phyloP scores from a whole-genome alignment of 495 filamentous ascomycete genomes.

The Bacidia rubella region DNA sequence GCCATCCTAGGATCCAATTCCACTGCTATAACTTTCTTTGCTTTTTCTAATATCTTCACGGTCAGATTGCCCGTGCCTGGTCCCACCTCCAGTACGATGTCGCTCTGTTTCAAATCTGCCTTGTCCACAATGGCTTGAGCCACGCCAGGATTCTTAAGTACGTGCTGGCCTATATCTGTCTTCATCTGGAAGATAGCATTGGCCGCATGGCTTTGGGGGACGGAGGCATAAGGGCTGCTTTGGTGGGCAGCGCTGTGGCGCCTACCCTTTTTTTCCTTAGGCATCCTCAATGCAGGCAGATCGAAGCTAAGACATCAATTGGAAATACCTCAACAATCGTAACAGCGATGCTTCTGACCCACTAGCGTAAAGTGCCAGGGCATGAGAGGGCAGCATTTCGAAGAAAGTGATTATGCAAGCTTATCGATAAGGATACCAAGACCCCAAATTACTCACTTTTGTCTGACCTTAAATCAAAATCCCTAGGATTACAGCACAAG shows the following conservation, averaged over 20 bases:
- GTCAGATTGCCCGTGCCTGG: slow-evolving; percentile 82
- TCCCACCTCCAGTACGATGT: slow-evolving; percentile 63
- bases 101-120: slow-evolving; percentile 77
- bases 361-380: background rate
- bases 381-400: no score
- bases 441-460: background rate
- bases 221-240: slow-evolving; percentile 41
- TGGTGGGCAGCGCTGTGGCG: slow-evolving; percentile 36
- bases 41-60: slow-evolving; percentile 72
- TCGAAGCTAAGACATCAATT: background rate
- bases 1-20: slow-evolving; percentile 96
- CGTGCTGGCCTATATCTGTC: slow-evolving; percentile 77
- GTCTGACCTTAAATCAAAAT: no score
- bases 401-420: background rate
- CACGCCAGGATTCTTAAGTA: slow-evolving; percentile 90
- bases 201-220: slow-evolving; percentile 38
- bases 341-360: background rate
- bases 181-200: slow-evolving; percentile 87
- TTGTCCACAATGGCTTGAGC: slow-evolving; percentile 80
- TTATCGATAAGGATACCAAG: slow-evolving; percentile 10
- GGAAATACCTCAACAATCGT: background rate
- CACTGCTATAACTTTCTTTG: slow-evolving; percentile 76
- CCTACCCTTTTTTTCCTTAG: slow-evolving; percentile 49
- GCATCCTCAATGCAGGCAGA: slow-evolving; percentile 26
- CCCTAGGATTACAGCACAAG: background rate